These are phyloP conservation scores for Arabis alpina DNA, from an alignment of 345 rosid genomes.

Conservation along the genomic window DNA sequence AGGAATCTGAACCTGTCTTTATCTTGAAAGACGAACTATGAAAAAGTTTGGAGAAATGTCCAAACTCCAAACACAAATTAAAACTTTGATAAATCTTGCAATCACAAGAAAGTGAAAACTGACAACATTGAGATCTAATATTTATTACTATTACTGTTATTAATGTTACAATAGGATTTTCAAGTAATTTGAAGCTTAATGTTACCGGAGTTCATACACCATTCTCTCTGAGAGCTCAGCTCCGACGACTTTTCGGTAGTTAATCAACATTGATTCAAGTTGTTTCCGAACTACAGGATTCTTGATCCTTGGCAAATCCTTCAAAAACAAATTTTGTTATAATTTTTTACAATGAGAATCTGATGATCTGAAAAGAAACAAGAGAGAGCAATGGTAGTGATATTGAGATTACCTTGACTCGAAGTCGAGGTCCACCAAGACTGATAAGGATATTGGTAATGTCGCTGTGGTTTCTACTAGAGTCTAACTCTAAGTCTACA, in stretches of 20 bases:
- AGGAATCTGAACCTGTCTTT: not conserved
- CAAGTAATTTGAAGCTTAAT: constrained; percentile 11
- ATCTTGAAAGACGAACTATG: no score
- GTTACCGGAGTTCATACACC: constrained; percentile 63
- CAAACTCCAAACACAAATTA: no score
- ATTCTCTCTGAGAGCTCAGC: constrained; percentile 67
- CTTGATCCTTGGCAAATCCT: constrained; percentile 56
- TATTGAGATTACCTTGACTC: constrained; percentile 62
- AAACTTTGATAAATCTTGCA: not conserved
- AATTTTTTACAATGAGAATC: not conserved
- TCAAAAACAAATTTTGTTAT: constrained; percentile 17
- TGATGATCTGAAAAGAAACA: constrained; percentile 13
- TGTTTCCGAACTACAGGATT: constrained; percentile 41
- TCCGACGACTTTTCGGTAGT: constrained; percentile 66
- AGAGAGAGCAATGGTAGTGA: not conserved
- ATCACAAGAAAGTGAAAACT: constrained; percentile 6
- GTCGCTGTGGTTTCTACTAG: constrained; percentile 43
- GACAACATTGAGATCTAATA: not conserved
- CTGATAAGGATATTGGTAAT: constrained; percentile 58
- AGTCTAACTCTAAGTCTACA: constrained; percentile 57
- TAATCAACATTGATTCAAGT: constrained; percentile 61
- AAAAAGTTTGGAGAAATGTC: no score
- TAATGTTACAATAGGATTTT: constrained; percentile 22
- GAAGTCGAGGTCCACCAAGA: constrained; percentile 49
- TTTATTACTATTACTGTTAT: not conserved